Evolutionary conservation across 805 yeast species (phyloP), one percentile per base, ranked within the genome.

Genomic region (Myxozyma udenii): DNA sequence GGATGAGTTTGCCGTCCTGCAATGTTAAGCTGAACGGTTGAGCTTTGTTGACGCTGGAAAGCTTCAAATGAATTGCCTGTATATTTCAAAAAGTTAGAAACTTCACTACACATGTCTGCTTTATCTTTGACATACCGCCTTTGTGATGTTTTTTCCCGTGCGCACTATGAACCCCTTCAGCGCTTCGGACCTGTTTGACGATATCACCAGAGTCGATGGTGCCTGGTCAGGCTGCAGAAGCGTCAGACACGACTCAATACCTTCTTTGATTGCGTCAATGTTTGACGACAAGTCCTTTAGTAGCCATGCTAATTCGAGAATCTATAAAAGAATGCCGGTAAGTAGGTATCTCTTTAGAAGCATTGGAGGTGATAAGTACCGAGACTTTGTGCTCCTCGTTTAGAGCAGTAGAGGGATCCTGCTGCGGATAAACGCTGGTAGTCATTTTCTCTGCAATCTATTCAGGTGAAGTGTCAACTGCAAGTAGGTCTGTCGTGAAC

Each of bases 381-480:
- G 60, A 50, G 22, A 53, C 58, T 42, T 55, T 55, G 42, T 55
- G 60, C 42, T 55, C 60, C 35, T 55, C 60, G 33, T 55, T 55
- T 21, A 55, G 28, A 7, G 58, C 51, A 9, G 55, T 38, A 4
- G 57, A 51, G 19, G 46, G n/a, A 32, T 48, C 48, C n/a, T 46
- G 53, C n/a, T 6, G 32, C 2, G 60, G 58, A 23, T 48, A 52
- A 4, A 55, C 50, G 5, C 41, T 49, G 4, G 60, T 55, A 2
- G 60, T 52, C 60, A 55, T 55, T 5, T 24, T 24, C 23, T 12
- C 12, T n/a, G 24, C 44, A 3, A 44, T 19, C 37, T 87, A 84
- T 67, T 84, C 84, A 1, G 88, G 87, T 1, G 95, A 89, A 65
- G 83, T 91, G 11, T 93, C 95, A 2, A 71, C 90, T n/a, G n/a